Conservation (phyloP, 192 early-diverging fungal genomes). For the Glomus cerebriforme region DNA sequence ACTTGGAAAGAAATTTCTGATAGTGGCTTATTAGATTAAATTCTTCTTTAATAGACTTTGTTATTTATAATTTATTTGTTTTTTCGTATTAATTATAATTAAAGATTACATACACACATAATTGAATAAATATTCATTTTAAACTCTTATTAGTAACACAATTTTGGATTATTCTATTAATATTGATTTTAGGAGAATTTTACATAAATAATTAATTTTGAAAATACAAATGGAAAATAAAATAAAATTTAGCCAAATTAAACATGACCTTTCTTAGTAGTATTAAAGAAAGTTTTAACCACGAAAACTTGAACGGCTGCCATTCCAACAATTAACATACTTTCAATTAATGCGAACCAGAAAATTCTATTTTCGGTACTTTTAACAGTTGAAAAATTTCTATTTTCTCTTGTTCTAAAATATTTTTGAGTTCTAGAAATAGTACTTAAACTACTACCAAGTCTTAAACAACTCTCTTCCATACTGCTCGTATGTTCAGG, state of each 20-base stretch:
- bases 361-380: constrained; percentile 86
- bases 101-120: too few species aligned
- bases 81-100: too few species aligned
- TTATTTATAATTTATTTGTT: too few species aligned
- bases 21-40: constrained; percentile 14
- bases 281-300: constrained; percentile 89
- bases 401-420: constrained; percentile 87
- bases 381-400: constrained; percentile 88
- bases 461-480: constrained; percentile 61
- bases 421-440: constrained; percentile 85
- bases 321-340: constrained; percentile 76
- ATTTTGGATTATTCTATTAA: not conserved
- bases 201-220: too few species aligned
- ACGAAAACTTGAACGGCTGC: constrained; percentile 92
- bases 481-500: constrained; percentile 53
- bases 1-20: constrained; percentile 20
- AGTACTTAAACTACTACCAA: constrained; percentile 63
- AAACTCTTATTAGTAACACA: not conserved
- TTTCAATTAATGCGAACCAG: constrained; percentile 89
- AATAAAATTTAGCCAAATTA: constrained; percentile 35
- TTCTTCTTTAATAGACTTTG: too few species aligned
- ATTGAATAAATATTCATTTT: too few species aligned
- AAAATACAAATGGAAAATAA: too few species aligned
- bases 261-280: constrained; percentile 61
- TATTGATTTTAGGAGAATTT: not conserved